Conservation (phyloP, 2,329 filamentous ascomycete genomes). For the Ophidiomyces ophidiicola region DNA sequence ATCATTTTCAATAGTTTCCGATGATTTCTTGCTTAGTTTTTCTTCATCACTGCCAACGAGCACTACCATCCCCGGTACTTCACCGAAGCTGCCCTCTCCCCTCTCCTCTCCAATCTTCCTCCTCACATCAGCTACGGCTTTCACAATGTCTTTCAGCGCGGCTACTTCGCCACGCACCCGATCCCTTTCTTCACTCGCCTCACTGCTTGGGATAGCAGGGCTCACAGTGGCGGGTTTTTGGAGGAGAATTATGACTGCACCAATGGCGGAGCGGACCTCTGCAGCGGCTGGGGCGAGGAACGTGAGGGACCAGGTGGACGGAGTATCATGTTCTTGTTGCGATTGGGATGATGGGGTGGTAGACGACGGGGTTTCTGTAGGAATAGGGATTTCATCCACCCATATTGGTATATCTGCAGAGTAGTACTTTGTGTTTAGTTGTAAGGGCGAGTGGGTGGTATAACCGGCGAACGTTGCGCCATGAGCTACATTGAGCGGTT, state of each 20-base stretch:
- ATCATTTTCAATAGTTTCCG: conserved; percentile 12
- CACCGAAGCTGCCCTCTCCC: conserved; percentile 23
- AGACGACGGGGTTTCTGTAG: not conserved
- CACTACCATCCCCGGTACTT: conserved; percentile 30
- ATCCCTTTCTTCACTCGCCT: conserved; percentile 1
- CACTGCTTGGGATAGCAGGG: conserved; percentile 5
- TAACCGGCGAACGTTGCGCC: conserved; percentile 33
- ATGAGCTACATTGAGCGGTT: not conserved
- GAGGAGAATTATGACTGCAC: conserved; percentile 31
- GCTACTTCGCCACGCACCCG: conserved; percentile 18
- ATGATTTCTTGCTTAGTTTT: not conserved
- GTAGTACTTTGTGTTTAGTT: conserved; percentile 35
- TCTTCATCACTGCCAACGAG: conserved; percentile 20
- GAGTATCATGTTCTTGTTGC: conserved; percentile 3
- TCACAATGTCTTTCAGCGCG: conserved; percentile 24
- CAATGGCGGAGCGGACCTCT: conserved; percentile 36
- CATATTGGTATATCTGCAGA: conserved; percentile 34
- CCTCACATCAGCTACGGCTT: conserved; percentile 30
- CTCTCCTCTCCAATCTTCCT: conserved; percentile 33
- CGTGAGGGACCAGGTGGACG: conserved; percentile 27
- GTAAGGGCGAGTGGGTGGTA: conserved; percentile 34
- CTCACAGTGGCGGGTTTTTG: conserved; percentile 18
- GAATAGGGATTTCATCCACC: conserved; percentile 35
- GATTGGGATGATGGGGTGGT: not conserved
- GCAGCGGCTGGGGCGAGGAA: conserved; percentile 32